phyloP scores from a whole-genome alignment of 805 yeast species.

The Tetrapisispora fleetii region DNA sequence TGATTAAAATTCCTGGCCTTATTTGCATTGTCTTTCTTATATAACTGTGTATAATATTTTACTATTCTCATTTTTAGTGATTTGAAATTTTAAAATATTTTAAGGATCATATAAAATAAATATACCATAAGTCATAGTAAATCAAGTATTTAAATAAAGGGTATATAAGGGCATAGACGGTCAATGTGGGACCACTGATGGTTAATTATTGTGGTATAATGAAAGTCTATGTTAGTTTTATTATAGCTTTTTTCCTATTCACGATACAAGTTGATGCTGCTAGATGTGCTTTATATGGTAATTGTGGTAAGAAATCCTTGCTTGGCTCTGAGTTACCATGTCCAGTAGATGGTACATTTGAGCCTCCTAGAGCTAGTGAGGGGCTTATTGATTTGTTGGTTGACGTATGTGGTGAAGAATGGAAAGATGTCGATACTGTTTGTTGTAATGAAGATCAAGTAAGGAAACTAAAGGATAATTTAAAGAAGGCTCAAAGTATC shows the following conservation, averaged over 20 bases:
- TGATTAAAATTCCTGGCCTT: no score
- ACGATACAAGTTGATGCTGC: background rate
- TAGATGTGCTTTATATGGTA: slow-evolving; percentile 31
- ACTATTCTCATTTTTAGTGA: no score
- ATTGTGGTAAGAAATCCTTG: slow-evolving; percentile 69
- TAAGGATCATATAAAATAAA: no score
- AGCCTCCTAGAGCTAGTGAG: slow-evolving; percentile 31
- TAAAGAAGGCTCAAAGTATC: slow-evolving; percentile 67
- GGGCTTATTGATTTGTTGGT: slow-evolving; percentile 39
- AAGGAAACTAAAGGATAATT: slow-evolving; percentile 41
- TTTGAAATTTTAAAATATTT: no score
- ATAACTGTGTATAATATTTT: no score
- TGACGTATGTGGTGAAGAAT: slow-evolving; percentile 65
- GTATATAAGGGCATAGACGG: no score
- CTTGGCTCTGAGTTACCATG: slow-evolving; percentile 81
- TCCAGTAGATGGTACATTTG: slow-evolving; percentile 38
- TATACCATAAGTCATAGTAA: no score
- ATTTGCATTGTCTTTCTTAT: no score
- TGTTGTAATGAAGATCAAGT: slow-evolving; percentile 71
- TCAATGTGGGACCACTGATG: no score
- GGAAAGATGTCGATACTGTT: slow-evolving; percentile 38
- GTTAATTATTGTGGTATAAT: background rate
- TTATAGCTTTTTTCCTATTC: background rate
- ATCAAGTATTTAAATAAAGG: no score
- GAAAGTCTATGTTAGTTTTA: background rate